Percentiles rank a stretch among this genome's conserved stretches.
Conservation (phyloP, 2,329 filamentous ascomycete species). For the Cyphellophora europaea region DNA sequence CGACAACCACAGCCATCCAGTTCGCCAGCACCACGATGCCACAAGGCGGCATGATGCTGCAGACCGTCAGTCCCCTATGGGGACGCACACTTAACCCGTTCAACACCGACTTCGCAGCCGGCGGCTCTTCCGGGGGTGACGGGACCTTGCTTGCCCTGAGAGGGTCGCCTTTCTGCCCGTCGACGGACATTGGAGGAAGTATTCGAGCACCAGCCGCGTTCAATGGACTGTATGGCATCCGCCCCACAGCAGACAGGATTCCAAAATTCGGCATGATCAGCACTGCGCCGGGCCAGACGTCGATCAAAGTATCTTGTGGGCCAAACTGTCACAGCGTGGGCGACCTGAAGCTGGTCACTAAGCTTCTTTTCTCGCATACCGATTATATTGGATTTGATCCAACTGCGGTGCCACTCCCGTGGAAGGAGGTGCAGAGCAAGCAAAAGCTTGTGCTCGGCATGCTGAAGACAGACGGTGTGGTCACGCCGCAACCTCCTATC, state of each 20-base stretch:
- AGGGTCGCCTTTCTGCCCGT: conserved; percentile 30
- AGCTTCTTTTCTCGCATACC: conserved; percentile 30
- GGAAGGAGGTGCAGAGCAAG: conserved; percentile 25
- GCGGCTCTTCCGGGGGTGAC: conserved; percentile 49
- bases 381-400: conserved; percentile 44
- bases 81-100: conserved; percentile 42
- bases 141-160: conserved; percentile 44
- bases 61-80: conserved; percentile 24
- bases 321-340: conserved; percentile 45
- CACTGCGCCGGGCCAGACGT: conserved; percentile 10
- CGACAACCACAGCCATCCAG: conserved; percentile 16
- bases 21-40: conserved; percentile 24
- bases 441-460: conserved; percentile 47
- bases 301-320: conserved; percentile 41
- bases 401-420: conserved; percentile 41
- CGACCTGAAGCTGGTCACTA: conserved; percentile 36
- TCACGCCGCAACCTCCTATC: conserved; percentile 57
- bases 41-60: conserved; percentile 22
- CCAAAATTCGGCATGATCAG: conserved; percentile 15
- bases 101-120: conserved; percentile 42
- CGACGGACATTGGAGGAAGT: conserved; percentile 41
- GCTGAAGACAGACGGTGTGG: conserved; percentile 55
- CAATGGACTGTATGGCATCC: conserved; percentile 30
- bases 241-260: conserved; percentile 32
- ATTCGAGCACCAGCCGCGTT: conserved; percentile 32